Base-by-base conservation (phyloP, 441 rosid species). In the Adansonia gregorii region DNA sequence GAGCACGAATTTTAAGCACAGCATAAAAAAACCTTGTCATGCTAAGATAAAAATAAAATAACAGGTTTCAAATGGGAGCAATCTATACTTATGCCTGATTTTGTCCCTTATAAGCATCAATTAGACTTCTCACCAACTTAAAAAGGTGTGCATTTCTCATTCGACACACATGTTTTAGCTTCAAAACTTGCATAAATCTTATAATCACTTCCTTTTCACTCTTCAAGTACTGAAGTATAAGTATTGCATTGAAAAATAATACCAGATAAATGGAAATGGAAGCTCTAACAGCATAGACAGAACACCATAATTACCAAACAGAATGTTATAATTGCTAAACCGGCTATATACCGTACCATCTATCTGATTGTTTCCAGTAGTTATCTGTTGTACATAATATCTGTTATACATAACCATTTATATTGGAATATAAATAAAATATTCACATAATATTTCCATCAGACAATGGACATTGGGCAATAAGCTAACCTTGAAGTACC, bases 401-500 rank as follows among this genome's bases (percentile, higher is more conserved):
- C 6, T 27, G 2, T 17, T n/a, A 31, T 4, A 27, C 9, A 71
- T 9, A 54, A 54, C 48, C 61, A 54, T 4, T 52, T 52, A 54
- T 54, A 71, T 0, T 9, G 63, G 63, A 54, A 52, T 3, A 27
- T 27, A 52, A 70, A 59, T 17, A 35, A 54, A 19, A 39, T 22
- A 72, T 17, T 39, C 49, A 72, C 6, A 55, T 39, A 17, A 4
- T 72, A 55, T 4, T 54, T 35, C n/a, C 64, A 72, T 58, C 64
- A 55, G 2, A 39, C 2, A 56, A 55, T 17, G 31, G 27, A 31
- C 10, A 39, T 56, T 6, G 52, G 65, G 24, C 6, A 66, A 22
- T 5, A 52, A 74, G 7, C 85, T 10, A 84, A 94, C 99, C 97
- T 95, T 91, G 82, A 94, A 94, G 68, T 94, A 95, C 43, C 94